Percentiles rank a stretch among this genome's conserved stretches.
Evolutionary conservation across 768 basidiomycete species (phyloP).

Genomic region (Tubosaeta sp.): DNA sequence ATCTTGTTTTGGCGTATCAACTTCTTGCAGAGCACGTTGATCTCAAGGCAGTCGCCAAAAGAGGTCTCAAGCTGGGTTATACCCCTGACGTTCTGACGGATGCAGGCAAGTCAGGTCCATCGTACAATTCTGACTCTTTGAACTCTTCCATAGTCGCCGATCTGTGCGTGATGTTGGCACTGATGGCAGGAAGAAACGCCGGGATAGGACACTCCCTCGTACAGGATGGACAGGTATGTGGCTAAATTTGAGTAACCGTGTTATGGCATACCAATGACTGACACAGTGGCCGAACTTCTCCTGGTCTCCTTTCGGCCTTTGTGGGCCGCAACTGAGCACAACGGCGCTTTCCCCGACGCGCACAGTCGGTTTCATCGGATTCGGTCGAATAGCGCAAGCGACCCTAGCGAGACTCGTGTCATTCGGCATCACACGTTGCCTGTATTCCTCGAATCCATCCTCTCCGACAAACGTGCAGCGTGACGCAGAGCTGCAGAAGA

Average conservation of each 20-base stretch:
- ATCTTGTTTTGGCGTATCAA: neutral
- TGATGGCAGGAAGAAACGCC: conserved; percentile 89
- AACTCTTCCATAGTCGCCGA: conserved; percentile 72
- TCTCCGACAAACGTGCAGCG: conserved; percentile 40
- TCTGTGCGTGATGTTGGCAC: conserved; percentile 79
- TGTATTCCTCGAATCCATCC: conserved; percentile 62
- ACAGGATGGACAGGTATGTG: conserved; percentile 59
- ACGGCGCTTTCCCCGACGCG: conserved; percentile 45
- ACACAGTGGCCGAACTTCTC: conserved; percentile 70
- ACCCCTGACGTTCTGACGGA: conserved; percentile 94
- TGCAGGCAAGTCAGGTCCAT: conserved; percentile 51
- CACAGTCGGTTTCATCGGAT: conserved; percentile 89
- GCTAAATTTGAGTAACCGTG: neutral
- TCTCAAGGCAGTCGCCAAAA: conserved; percentile 51
- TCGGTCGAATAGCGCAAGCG: conserved; percentile 90
- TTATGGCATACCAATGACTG: neutral
- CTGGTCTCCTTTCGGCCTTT: conserved; percentile 83
- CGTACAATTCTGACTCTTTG: neutral
- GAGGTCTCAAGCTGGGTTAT: conserved; percentile 74
- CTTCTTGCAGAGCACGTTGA: conserved; percentile 76
- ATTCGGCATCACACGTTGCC: conserved; percentile 72
- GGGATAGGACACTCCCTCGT: conserved; percentile 62
- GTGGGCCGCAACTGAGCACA: conserved; percentile 76
- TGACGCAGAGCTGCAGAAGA: conserved; percentile 37
- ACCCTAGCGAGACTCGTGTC: conserved; percentile 74